These are phyloP conservation scores for Aspergillus neoniger DNA, from an alignment of 2,329 filamentous ascomycete species.

Conservation along the genomic window DNA sequence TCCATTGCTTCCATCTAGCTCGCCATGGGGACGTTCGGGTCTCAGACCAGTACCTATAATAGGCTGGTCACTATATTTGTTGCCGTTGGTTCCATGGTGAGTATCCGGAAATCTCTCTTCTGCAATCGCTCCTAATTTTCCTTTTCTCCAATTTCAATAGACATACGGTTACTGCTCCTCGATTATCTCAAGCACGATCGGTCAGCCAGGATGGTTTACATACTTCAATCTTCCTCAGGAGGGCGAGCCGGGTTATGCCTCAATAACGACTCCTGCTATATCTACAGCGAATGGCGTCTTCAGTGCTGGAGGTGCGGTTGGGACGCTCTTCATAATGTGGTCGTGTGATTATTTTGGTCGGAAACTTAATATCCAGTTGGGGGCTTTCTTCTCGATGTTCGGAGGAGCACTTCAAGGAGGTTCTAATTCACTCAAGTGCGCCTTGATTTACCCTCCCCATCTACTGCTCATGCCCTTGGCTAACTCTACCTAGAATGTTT, in stretches of 20 bases:
- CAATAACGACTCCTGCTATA: conserved; percentile 50
- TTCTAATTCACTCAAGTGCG: conserved; percentile 47
- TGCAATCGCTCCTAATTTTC: not conserved
- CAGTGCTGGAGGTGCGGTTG: conserved; percentile 52
- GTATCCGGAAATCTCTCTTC: conserved; percentile 11
- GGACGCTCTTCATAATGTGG: conserved; percentile 54
- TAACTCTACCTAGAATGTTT: conserved; percentile 41
- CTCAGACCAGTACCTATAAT: conserved; percentile 43
- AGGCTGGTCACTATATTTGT: conserved; percentile 43
- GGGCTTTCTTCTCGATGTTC: conserved; percentile 46
- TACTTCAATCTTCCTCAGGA: conserved; percentile 51
- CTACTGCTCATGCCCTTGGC: conserved; percentile 5
- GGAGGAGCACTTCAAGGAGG: conserved; percentile 52
- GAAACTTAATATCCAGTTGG: conserved; percentile 51
- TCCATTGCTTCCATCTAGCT: not conserved
- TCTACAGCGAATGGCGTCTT: conserved; percentile 54
- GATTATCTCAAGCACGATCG: conserved; percentile 55
- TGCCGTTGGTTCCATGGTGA: conserved; percentile 43
- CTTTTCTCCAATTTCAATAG: conserved; percentile 25
- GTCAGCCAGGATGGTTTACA: conserved; percentile 55
- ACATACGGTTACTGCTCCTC: conserved; percentile 56
- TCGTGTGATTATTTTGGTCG: conserved; percentile 48
- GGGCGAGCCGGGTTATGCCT: conserved; percentile 49
- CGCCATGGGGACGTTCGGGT: conserved; percentile 35
- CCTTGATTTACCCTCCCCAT: not conserved